Evolutionary conservation across 192 early-diverging fungal genomes (phyloP).

Genomic region (Pilaira anomala): DNA sequence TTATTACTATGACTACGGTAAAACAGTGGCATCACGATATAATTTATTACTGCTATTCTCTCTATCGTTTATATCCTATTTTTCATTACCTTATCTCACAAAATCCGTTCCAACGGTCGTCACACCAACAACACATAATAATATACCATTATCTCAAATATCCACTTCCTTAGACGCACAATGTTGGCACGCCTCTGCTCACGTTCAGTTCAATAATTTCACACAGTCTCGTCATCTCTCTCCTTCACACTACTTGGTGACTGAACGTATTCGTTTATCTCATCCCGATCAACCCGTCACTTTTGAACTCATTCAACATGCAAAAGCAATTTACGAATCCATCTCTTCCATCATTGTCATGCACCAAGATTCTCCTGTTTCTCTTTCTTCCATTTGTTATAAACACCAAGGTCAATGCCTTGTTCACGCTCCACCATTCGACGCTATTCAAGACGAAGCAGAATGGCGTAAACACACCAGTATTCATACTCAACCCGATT

Average conservation of each 20-base stretch:
- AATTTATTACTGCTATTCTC: constrained; percentile 16
- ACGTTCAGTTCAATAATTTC: constrained; percentile 13
- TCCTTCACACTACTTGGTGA: constrained; percentile 3
- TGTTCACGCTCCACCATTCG: constrained; percentile 46
- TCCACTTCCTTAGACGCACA: constrained; percentile 15
- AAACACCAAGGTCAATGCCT: constrained; percentile 41
- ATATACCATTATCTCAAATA: background rate
- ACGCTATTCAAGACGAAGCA: constrained; percentile 2
- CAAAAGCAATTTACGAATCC: constrained; percentile 8
- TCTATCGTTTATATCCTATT: constrained; percentile 9
- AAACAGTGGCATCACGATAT: constrained; percentile 9
- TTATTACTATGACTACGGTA: constrained; percentile 32
- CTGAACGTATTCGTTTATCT: constrained; percentile 21
- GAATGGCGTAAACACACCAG: constrained; percentile 9
- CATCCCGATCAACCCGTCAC: constrained; percentile 12
- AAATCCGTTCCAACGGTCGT: background rate
- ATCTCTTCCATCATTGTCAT: background rate
- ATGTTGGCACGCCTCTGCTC: constrained; percentile 22
- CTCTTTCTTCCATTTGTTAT: constrained; percentile 19
- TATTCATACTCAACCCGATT: background rate
- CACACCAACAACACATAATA: constrained; percentile 5
- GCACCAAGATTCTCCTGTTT: background rate
- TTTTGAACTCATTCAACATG: constrained; percentile 19
- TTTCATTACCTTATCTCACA: constrained; percentile 11
- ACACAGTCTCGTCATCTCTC: background rate